Evolutionary conservation across 2,329 filamentous ascomycete species (phyloP), one percentile per base, ranked within the genome.

Genomic region (Epichloe sp.): DNA sequence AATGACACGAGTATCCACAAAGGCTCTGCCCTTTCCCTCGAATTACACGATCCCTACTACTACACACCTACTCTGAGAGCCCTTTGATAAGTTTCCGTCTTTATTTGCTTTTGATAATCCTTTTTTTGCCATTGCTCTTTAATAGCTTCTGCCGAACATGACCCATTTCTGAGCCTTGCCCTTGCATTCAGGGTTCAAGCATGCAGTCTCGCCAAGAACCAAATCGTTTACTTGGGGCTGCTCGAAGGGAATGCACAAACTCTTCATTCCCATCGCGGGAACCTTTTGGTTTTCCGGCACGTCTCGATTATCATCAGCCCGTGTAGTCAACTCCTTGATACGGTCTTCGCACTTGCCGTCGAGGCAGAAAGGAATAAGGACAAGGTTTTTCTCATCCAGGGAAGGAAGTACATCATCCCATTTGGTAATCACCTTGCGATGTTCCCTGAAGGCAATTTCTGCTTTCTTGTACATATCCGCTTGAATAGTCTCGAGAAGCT

Each of bases 381-480:
- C 83, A 43, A 97, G 83, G 64, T 97, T 95, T 79, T 94, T 95
- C 65, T 79, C 75, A 68, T 98, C 93, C 41, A 98, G 80, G 0
- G 88, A 82, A 7, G 93, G 91, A 44, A 93, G 80, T 51, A 98
- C 94, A 49, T 95, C 85, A 40, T 88, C 83, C 93, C 93, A 98
- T 58, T 90, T 80, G 47, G 80, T 87, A 59, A 97, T 75, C 56
- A 85, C 72, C 59, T 93, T 78, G 55, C 90, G 83, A 73, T 97
- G 91, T 54, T 83, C 76, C 47, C 81, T 77, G 78, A 88, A 98
- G 7, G 84, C 74, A 54, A 77, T 76, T 57, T 94, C 83, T 14
- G 94, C 93, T 67, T 86, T 80, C 67, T 62, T 71, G 68, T 80
- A 81, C 71, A 98, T 82, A 64, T 95, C 89, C 53, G 75, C 72